phyloP scores from a whole-genome alignment of 345 rosid genomes.

The Gossypium bickii region DNA sequence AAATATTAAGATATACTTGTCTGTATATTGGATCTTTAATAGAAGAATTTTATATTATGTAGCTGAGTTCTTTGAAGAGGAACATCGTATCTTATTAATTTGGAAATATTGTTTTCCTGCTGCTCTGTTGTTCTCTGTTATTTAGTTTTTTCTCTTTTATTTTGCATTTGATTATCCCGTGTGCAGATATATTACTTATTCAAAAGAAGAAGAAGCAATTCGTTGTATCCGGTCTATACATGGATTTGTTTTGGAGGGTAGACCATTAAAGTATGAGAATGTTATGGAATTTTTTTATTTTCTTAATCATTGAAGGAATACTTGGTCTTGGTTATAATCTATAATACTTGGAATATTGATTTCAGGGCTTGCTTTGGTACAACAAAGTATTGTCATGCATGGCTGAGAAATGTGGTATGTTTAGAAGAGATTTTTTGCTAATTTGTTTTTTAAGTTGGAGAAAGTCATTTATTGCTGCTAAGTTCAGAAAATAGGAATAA shows the following conservation, averaged over 20 bases:
- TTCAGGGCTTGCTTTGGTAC: slow-evolving; percentile 3
- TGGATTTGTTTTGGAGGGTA: neutral
- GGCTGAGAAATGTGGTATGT: slow-evolving; percentile 2
- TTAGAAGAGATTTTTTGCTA: neutral
- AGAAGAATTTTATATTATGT: neutral
- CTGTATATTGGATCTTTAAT: neutral
- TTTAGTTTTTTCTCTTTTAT: neutral
- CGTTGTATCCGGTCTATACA: neutral
- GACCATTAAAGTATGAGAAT: neutral
- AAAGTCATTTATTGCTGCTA: neutral
- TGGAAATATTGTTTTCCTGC: neutral
- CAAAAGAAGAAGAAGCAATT: neutral
- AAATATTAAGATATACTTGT: neutral
- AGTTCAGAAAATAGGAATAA: neutral
- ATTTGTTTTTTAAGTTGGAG: neutral
- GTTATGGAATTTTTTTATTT: neutral
- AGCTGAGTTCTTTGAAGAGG: neutral
- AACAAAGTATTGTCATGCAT: neutral
- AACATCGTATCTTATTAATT: neutral
- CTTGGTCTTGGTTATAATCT: neutral
- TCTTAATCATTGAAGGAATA: neutral
- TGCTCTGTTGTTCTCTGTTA: no score
- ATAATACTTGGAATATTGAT: neutral
- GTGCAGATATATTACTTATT: neutral
- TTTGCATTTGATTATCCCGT: neutral